Evolutionary conservation across 2,329 filamentous ascomycete genomes (phyloP), one percentile per base, ranked within the genome.

Genomic region (Hypoxylon sp.): DNA sequence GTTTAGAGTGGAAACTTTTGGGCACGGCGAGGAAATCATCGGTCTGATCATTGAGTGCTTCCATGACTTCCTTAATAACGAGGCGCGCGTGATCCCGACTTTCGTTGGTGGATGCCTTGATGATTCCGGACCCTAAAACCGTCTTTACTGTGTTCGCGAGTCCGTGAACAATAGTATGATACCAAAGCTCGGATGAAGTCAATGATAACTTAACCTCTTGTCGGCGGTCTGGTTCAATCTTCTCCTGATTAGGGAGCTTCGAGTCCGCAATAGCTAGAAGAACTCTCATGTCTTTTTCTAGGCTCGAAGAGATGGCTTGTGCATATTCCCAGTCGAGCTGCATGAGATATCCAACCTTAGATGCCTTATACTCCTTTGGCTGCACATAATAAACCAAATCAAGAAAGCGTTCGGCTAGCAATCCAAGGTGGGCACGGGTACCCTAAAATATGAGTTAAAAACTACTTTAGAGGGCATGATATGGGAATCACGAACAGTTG

Each of bases 351-450:
- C 75, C 70, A 0, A 80, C 70, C 29, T 82, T 84, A 19, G 76
- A 66, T 1, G 83, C 80, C 71, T 88, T 88, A 78, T 86, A 86
- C 5, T 83, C 81, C 1, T 85, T 80, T 0, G 85, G 82, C 1
- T 85, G 80, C 56, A 83, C 85, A 73, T 84, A 85, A 24, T 75
- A 73, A 4, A 88, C 74, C 1, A 86, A 68, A 52, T 87, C 84
- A 13, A 87, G 79, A 72, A 86, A 88, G 3, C 81, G 81, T 70
- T 89, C 87, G 0, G 84, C 73, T 0, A 87, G 76, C 11, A 88
- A 72, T 8, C 79, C 75, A 0, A 89, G 75, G 50, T 87, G 87
- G 1, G 81, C 81, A 2, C 87, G 84, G 1, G 77, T 77, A 66
- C 83, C 83, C 86, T 88, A 65, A 2, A 4, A 44, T 44, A 19